These are phyloP conservation scores for Solanum appendiculatum DNA, from an alignment of 257 asterid species.

Conservation along the genomic window DNA sequence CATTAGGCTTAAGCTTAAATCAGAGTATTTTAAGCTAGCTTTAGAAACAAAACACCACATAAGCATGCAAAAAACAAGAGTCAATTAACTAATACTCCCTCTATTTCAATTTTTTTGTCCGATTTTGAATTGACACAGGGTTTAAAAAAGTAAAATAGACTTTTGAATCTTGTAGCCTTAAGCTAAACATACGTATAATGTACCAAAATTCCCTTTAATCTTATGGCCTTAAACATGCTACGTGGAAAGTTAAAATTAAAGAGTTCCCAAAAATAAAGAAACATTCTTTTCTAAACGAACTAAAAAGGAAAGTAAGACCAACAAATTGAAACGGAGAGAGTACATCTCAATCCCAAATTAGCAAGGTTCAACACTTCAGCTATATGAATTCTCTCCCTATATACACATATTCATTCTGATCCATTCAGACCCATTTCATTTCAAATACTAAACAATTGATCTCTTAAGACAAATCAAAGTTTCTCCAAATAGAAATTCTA, in stretches of 20 bases:
- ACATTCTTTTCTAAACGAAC: not conserved
- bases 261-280: not conserved
- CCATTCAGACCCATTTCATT: not conserved
- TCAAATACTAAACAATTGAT: not conserved
- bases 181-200: not conserved
- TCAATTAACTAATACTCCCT: not conserved
- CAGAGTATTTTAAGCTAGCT: not conserved
- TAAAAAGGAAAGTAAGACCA: not conserved
- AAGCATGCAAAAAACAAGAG: not conserved
- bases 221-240: not conserved
- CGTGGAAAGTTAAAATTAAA: not conserved
- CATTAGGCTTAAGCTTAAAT: not conserved
- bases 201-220: not conserved
- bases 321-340: accelerated
- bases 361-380: not conserved
- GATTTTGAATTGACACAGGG: not conserved
- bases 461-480: not conserved
- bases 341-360: not conserved
- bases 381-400: not conserved
- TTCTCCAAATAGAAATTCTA: not conserved
- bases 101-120: not conserved
- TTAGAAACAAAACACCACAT: not conserved
- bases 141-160: not conserved
- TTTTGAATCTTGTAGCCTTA: not conserved
- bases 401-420: not conserved